Evolutionary conservation across 169 alveolate genomes (phyloP), one percentile per base, ranked within the genome.

Genomic region (Plasmodium relictum): DNA sequence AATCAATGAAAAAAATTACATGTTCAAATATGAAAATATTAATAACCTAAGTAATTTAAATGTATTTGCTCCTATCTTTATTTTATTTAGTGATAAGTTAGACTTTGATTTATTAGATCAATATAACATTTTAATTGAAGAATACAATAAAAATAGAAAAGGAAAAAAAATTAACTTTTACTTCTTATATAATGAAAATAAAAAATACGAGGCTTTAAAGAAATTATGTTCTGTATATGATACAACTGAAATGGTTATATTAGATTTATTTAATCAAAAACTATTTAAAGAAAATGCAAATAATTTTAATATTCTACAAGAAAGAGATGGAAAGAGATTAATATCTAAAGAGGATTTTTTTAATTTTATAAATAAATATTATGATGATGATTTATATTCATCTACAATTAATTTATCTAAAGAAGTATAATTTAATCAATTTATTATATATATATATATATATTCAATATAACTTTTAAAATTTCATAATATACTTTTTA

Each of bases 141-240:
- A 63, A 22, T 78, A 78, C 63, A 78, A 65, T 78, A 63, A 78
- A 58, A 78, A 78, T 44, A 78, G 89, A 78, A 78, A 78, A 44
- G 89, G 89, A 24, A 78, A 78, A 69, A 78, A 65, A 78, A 78
- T 78, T 44, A 78, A 78, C 16, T 78, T 78, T 39, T 78, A 78
- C 58, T 78, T 78, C n/a, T 42, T 78, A 7, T 71, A 50, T n/a
- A 78, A 66, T 3, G 66, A 78, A 24, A 76, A 78, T 63, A 78
- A 78, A 78, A 78, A 78, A 58, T 78, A 78, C 44, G 89, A 78
- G 10, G 78, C 89, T 9, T 63, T 78, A 39, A 78, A 78, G 26
- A 78, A 78, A 22, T 44, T 78, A 18, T 78, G 89, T 31, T 41
- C 89, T 45, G 59, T 78, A 18, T 54, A 78, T 58, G 45, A 58